Evolutionary conservation across 768 basidiomycete genomes (phyloP), one percentile per base, ranked within the genome.

Genomic region (Rhodotorula babjevae): DNA sequence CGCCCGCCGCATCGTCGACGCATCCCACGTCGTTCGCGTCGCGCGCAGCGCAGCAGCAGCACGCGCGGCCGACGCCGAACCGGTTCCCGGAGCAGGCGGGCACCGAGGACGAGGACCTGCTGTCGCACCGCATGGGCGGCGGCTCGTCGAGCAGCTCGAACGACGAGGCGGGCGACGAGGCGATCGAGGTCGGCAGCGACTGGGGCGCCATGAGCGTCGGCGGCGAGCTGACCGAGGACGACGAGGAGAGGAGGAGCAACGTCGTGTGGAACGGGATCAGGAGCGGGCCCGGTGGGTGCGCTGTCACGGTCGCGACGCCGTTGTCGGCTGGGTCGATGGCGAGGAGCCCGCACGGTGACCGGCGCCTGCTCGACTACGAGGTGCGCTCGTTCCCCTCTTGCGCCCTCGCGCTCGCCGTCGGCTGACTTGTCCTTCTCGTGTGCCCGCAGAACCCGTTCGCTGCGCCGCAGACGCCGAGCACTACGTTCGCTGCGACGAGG

Each of bases 221-320:
- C 5, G 72, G 72, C 3, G 67, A 69, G 55, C 65, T 36, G n/a
- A 69, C 72, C 21, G 72, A 69, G 50, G 68, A 66, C 1, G 72
- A 74, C 7, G 72, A 74, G 47, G 72, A 74, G 55, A 23, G 67
- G 11, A 29, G 63, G 33, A 63, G 55, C 18, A 71, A 65, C 8
- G 60, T 72, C 42, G 67, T 75, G 14, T 75, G 74, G 74, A 75
- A 71, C 42, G 74, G 74, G 50, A 75, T 75, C 60, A 27, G 71
- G 36, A 63, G 74, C n/a, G 70, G 74, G 18, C 58, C 58, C 4
- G 65, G 67, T 0, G 70, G 74, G 7, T 52, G 36, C 14, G 56
- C 53, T 3, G 56, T 58, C 14, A 62, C 58, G 25, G 53, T 59
- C 2, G 63, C 56, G 27, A 40, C 57, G 56, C 61, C 42, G 25